Evolutionary conservation across 78 protist genomes (phyloP), one percentile per base, ranked within the genome.

Genomic region (Dictyostelium capitatum): DNA sequence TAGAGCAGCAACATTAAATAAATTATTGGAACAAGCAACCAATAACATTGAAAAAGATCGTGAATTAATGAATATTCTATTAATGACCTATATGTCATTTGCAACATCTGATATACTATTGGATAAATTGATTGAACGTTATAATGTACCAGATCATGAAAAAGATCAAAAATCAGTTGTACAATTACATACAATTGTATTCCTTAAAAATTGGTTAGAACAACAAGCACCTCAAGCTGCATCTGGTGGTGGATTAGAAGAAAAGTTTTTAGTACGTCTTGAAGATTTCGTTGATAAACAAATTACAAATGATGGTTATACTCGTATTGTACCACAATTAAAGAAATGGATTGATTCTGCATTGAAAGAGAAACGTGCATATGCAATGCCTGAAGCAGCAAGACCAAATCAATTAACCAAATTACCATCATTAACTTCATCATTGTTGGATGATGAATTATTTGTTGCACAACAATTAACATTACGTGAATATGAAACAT

Each of bases 71-170:
- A 84, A 94, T 79, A 89, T 83, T 14, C 82, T 94, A 1, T 56
- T 94, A 4, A 79, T 94, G 89, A 94, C 96, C 48, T 94, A 94
- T 85, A 32, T 30, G 53, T 94, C 96, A 19, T 94, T 94, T 51
- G 79, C 96, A 11, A 94, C 94, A 10, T 79, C 96, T 3, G 94
- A 94, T 32, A 75, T 79, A 20, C 78, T 94, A 2, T 57, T 94
- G 28, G 85, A 73, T 20, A 94, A 94, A 19, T 14, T 94, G 0
- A 50, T 81, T 19, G 95, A 94, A 54, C 54, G 96, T 50, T 94
- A 83, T 64, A 83, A 56, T 41, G 96, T 94, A 7, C 96, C 96
- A 46, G 96, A 84, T 11, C 20, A 43, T 17, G 75, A 67, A 19
- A 90, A 50, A 9, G 94, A 74, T 4, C 82, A 82, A 48, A 93